Percentiles rank a stretch among this genome's conserved stretches.
Evolutionary conservation across 2,329 filamentous ascomycete genomes (phyloP).

Genomic region (Lachnellula subtilissima): DNA sequence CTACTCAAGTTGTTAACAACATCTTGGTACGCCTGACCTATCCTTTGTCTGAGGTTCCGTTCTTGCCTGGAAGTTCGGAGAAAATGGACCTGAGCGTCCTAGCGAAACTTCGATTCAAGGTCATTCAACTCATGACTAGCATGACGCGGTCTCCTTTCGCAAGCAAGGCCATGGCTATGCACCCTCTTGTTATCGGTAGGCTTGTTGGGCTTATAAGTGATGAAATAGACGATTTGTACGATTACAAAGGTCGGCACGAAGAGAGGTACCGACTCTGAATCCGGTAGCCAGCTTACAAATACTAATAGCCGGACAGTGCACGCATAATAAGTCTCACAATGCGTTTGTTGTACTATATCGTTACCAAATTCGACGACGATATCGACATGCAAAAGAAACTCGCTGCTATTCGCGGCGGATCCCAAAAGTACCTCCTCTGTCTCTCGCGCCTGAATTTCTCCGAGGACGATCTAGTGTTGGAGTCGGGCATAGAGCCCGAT

Average conservation of each 20-base stretch:
- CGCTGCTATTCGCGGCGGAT: conserved; percentile 61
- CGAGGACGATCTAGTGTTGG: conserved; percentile 70
- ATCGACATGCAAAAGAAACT: conserved; percentile 70
- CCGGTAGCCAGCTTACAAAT: background rate
- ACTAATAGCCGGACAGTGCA: conserved; percentile 26
- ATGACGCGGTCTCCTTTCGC: conserved; percentile 62
- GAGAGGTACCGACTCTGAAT: conserved; percentile 34
- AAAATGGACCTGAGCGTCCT: conserved; percentile 23
- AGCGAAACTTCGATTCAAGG: conserved; percentile 26
- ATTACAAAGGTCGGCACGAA: conserved; percentile 35
- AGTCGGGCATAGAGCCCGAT: conserved; percentile 70
- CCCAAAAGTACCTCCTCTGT: conserved; percentile 76
- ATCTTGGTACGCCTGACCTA: conserved; percentile 37
- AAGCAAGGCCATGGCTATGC: conserved; percentile 58
- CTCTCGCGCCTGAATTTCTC: conserved; percentile 82
- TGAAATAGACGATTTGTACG: conserved; percentile 59
- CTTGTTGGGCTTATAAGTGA: conserved; percentile 73
- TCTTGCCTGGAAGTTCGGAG: conserved; percentile 19
- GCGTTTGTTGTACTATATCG: conserved; percentile 56
- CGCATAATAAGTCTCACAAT: conserved; percentile 55
- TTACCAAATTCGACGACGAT: conserved; percentile 54
- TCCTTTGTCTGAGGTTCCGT: conserved; percentile 41
- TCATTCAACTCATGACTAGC: conserved; percentile 51
- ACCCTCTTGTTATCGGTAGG: conserved; percentile 66
- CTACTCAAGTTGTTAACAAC: conserved; percentile 33